phyloP scores from a whole-genome alignment of 805 yeast genomes.

The Maudiozyma serrabonitensis region DNA sequence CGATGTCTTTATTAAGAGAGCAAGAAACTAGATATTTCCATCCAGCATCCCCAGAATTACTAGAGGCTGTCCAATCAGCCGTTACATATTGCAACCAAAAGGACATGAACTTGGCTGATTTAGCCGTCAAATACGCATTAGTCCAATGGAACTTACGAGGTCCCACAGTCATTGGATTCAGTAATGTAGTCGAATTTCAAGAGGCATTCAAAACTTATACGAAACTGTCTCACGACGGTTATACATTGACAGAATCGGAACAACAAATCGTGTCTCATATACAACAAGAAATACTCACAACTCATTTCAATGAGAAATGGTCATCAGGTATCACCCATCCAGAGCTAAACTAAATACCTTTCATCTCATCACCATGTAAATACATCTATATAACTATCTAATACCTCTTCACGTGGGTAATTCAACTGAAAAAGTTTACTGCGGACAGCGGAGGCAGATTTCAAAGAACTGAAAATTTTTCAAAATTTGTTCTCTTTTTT shows the following conservation, averaged over 20 bases:
- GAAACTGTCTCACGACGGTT: slow-evolving; percentile 29
- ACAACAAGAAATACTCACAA: slow-evolving; percentile 37
- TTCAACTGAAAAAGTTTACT: too few species aligned
- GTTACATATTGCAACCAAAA: slow-evolving; percentile 37
- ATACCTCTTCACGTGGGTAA: too few species aligned
- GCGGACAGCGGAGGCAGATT: too few species aligned
- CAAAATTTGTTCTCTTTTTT: too few species aligned
- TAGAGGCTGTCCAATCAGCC: slow-evolving; percentile 34
- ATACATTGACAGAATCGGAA: slow-evolving; percentile 35
- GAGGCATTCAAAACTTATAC: slow-evolving; percentile 52
- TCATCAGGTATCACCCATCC: background rate
- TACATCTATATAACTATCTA: background rate
- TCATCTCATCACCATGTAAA: background rate
- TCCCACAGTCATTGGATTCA: slow-evolving; percentile 70
- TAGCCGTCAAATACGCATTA: slow-evolving; percentile 71
- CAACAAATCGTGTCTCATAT: slow-evolving; percentile 34
- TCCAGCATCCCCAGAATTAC: slow-evolving; percentile 60
- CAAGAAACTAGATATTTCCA: slow-evolving; percentile 66
- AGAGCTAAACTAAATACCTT: background rate
- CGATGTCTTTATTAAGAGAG: slow-evolving; percentile 76
- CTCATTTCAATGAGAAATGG: slow-evolving; percentile 62
- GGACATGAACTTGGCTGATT: slow-evolving; percentile 64
- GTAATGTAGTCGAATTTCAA: slow-evolving; percentile 51
- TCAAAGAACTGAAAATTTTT: too few species aligned
- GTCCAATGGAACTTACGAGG: slow-evolving; percentile 46